phyloP scores from a whole-genome alignment of 306 rosid genomes.

The Notholithocarpus densiflorus region DNA sequence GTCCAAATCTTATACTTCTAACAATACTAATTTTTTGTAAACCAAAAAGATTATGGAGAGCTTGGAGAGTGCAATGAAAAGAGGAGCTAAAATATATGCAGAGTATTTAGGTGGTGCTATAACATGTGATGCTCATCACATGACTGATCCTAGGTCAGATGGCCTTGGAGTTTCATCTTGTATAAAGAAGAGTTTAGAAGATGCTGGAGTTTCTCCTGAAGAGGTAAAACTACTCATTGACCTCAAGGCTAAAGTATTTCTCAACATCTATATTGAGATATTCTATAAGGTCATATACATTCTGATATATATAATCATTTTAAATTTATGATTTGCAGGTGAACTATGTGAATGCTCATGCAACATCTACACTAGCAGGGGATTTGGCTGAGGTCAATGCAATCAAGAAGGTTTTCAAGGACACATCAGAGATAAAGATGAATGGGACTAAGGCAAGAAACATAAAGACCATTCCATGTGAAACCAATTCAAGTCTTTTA shows the following conservation, averaged over 20 bases:
- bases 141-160: constrained; percentile 69
- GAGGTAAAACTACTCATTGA: constrained; percentile 38
- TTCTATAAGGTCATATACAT: background rate
- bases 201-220: constrained; percentile 70
- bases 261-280: background rate
- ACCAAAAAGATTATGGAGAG: constrained; percentile 56
- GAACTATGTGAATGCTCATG: constrained; percentile 81
- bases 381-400: constrained; percentile 76
- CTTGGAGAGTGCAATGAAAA: constrained; percentile 63
- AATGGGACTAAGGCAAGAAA: constrained; percentile 62
- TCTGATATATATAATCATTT: background rate
- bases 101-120: constrained; percentile 74
- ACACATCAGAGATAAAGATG: constrained; percentile 62
- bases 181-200: constrained; percentile 51
- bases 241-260: background rate
- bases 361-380: constrained; percentile 71
- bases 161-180: constrained; percentile 74
- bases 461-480: background rate
- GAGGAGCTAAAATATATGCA: constrained; percentile 59
- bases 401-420: constrained; percentile 57
- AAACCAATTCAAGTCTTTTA: background rate
- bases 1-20: background rate
- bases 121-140: constrained; percentile 77
- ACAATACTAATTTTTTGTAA: background rate
- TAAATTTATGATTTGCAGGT: constrained; percentile 34